A percentile compares a stretch with the other conserved stretches of the same genome.
Conservation (phyloP, 139 green algal species). For the Parachlorella kessleri region DNA sequence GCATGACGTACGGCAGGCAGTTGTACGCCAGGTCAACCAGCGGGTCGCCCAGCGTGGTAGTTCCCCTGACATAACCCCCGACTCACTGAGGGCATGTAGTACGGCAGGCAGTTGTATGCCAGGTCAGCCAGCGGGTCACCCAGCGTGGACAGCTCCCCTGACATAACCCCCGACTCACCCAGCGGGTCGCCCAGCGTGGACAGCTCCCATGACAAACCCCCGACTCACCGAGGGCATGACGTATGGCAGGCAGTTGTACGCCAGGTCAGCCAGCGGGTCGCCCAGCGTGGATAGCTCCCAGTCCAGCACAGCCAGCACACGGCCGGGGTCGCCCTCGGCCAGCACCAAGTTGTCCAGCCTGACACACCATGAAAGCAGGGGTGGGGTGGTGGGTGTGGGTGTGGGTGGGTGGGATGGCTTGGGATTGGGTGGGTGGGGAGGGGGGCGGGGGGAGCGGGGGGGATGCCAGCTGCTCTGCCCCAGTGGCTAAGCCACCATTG, state of each 20-base stretch:
- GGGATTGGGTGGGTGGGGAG: not conserved
- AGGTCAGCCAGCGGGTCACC: slow-evolving; percentile 90
- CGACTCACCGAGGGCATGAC: slow-evolving; percentile 60
- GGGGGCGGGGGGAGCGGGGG: not conserved
- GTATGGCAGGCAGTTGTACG: slow-evolving; percentile 93
- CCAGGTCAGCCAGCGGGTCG: slow-evolving; percentile 87
- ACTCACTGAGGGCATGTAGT: slow-evolving; percentile 69
- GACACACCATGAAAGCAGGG: no score
- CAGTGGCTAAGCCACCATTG: no score
- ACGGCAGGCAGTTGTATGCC: slow-evolving; percentile 92
- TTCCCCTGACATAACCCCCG: no score
- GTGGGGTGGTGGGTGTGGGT: not conserved
- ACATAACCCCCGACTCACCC: no score
- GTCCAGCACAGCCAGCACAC: slow-evolving; percentile 88
- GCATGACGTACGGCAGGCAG: slow-evolving; percentile 90
- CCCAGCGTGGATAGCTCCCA: slow-evolving; percentile 99
- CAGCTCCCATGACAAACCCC: no score
- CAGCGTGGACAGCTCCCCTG: no score
- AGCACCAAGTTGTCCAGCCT: slow-evolving; percentile 97
- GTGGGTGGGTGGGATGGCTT: not conserved
- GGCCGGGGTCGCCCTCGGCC: slow-evolving; percentile 1
- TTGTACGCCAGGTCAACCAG: slow-evolving; percentile 93
- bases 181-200: slow-evolving; percentile 87
- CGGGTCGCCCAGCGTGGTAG: slow-evolving; percentile 92
- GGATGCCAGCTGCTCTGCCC: no score